Percentiles rank a stretch among this genome's conserved stretches.
phyloP scores from a whole-genome alignment of 495 filamentous ascomycete genomes.

The Tetracladium setigerum region DNA sequence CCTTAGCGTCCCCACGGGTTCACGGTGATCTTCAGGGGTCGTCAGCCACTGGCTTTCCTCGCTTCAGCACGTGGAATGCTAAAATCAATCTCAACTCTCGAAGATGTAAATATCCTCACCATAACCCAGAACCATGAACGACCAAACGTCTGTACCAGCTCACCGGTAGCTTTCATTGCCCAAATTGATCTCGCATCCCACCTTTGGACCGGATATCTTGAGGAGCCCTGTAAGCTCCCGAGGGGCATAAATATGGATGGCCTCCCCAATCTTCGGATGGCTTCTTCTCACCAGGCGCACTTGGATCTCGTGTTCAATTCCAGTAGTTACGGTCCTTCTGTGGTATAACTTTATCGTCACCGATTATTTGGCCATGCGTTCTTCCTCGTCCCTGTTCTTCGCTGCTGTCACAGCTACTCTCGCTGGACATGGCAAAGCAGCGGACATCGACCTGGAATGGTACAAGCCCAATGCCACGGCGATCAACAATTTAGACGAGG shows the following conservation, averaged over 20 bases:
- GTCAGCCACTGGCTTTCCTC: not conserved
- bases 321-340: slow-evolving; percentile 3
- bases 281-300: slow-evolving; percentile 2
- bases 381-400: slow-evolving; percentile 8
- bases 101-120: no score
- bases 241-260: slow-evolving; percentile 18
- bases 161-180: no score
- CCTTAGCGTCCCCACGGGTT: no score
- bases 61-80: not conserved
- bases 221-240: not conserved
- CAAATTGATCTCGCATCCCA: no score
- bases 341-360: slow-evolving; percentile 6
- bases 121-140: no score
- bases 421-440: slow-evolving; percentile 9
- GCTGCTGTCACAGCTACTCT: slow-evolving; percentile 16
- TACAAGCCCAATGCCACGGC: slow-evolving; percentile 45
- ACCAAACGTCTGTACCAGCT: no score
- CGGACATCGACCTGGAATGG: slow-evolving; percentile 42
- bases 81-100: not conserved
- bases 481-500: slow-evolving; percentile 48
- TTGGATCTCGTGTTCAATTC: slow-evolving; percentile 12
- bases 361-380: slow-evolving; percentile 13
- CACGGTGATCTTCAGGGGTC: not conserved
- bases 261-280: not conserved
- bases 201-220: no score